Evolutionary conservation across 192 early-diverging fungal genomes (phyloP).

Genomic region (Gryganskiella cystojenkinii): DNA sequence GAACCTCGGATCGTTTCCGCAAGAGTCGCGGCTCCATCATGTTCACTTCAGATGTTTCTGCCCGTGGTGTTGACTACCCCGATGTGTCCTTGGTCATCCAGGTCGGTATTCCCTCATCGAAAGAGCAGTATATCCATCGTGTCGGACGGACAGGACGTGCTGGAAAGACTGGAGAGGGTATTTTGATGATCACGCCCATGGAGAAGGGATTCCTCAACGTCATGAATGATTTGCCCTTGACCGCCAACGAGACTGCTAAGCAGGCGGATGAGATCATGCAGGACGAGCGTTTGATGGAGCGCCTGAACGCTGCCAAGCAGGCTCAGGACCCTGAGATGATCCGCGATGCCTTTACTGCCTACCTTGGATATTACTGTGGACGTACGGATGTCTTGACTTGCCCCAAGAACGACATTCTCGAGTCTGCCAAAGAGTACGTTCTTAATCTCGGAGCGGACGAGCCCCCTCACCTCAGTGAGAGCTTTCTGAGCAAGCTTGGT

Average conservation of each 20-base stretch:
- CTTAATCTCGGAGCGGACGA: slow-evolving; percentile 54
- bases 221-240: slow-evolving; percentile 68
- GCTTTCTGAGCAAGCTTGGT: slow-evolving; percentile 57
- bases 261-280: slow-evolving; percentile 48
- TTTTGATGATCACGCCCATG: slow-evolving; percentile 81
- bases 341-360: slow-evolving; percentile 66
- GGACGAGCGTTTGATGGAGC: slow-evolving; percentile 16
- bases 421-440: slow-evolving; percentile 48
- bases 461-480: slow-evolving; percentile 53
- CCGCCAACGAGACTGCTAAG: slow-evolving; percentile 54
- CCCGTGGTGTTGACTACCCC: slow-evolving; percentile 97
- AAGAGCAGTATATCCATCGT: slow-evolving; percentile 96
- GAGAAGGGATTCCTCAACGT: slow-evolving; percentile 79
- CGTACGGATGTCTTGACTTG: slow-evolving; percentile 53
- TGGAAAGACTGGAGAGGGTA: slow-evolving; percentile 88
- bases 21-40: slow-evolving; percentile 69
- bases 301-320: slow-evolving; percentile 40
- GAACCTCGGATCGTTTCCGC: slow-evolving; percentile 82
- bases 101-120: slow-evolving; percentile 82
- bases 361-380: slow-evolving; percentile 61
- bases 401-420: slow-evolving; percentile 49
- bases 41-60: slow-evolving; percentile 96
- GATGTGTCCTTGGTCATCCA: slow-evolving; percentile 92
- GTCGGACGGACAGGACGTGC: slow-evolving; percentile 97
- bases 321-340: slow-evolving; percentile 62